Base-by-base conservation (phyloP, 179 eudicot genomes). In the Beta macrorhiza region DNA sequence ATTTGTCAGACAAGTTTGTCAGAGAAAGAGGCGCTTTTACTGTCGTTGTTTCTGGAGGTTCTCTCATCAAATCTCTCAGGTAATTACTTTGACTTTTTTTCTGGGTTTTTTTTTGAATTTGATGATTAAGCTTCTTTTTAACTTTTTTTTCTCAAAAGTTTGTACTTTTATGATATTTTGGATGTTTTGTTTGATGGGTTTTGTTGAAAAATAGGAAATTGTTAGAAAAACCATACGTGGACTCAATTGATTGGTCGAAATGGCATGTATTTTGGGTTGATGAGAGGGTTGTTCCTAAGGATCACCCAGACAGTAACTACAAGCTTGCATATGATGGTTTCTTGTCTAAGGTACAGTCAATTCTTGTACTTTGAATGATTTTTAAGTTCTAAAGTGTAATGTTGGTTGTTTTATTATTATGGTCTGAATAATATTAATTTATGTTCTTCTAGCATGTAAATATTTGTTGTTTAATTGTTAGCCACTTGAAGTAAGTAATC, bases 261-360 rank as follows among this genome's bases (percentile, higher is more conserved):
- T 95, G 98, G 98, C 91, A 91, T 67, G 85, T 95, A 45, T 93
- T 95, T 77, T 94, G 98, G 98, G 91, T 91, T 86, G 98, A 94
- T 81, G 98, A 94, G 81, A 90, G 98, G 77, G 97, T 94, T 79
- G 97, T 93, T 74, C 93, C 94, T 1, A 90, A 87, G 84, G 86
- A 89, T 86, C 91, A 92, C 63, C 87, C 88, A 12, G 95, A 92
- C 15, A 95, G 98, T 87, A 95, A 93, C 81, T 95, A 95, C 71
- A 87, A 90, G 87, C 94, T 93, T 72, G 98, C 97, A 12, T 89
- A 61, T 75, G 97, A 95, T 85, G 91, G 89, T 17, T 91, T 95
- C 75, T 91, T 95, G 45, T 90, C 97, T 20, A 93, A 93, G 98
- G 97, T 93, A 85, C 44, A 8, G 12, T 76, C 12, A 51, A 10